Percentiles rank a stretch among this genome's conserved stretches.
Evolutionary conservation across 441 rosid genomes (phyloP).

Genomic region (Populus hybrid): DNA sequence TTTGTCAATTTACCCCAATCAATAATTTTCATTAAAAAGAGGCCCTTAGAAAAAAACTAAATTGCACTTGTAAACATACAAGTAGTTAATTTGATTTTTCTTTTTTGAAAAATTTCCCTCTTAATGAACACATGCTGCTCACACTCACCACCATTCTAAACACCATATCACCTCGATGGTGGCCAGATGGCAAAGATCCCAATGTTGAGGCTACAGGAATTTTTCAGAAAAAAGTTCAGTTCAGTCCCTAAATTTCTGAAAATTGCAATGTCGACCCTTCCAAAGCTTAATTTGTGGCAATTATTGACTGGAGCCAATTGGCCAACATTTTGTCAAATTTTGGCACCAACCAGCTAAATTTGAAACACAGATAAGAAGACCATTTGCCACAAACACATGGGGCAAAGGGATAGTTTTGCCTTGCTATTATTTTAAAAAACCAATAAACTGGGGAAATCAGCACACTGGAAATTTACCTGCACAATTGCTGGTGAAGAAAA

Average conservation of each 20-base stretch:
- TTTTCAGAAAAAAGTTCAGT: not conserved
- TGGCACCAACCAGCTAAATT: too few species aligned
- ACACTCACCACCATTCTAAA: not conserved
- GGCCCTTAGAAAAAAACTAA: not conserved
- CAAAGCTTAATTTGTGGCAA: not conserved
- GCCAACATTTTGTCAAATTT: too few species aligned
- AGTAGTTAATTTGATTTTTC: too few species aligned
- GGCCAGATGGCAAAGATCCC: not conserved
- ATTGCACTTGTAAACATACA: not conserved
- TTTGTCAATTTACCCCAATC: not conserved
- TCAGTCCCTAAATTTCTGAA: too few species aligned
- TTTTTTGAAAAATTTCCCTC: not conserved
- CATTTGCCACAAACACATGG: not conserved
- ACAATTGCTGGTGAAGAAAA: conserved; percentile 91
- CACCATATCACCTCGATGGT: not conserved
- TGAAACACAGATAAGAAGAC: not conserved
- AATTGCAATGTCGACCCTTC: too few species aligned
- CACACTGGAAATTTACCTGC: conserved; percentile 53
- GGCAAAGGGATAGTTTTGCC: not conserved
- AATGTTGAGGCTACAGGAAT: not conserved
- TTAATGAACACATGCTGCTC: not conserved
- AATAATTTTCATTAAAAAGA: too few species aligned
- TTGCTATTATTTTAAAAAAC: not conserved
- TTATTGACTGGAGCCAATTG: too few species aligned
- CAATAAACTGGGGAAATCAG: not conserved